Evolutionary conservation across 78 protist genomes (phyloP).

Genomic region (Dictyostelium capitatum): DNA sequence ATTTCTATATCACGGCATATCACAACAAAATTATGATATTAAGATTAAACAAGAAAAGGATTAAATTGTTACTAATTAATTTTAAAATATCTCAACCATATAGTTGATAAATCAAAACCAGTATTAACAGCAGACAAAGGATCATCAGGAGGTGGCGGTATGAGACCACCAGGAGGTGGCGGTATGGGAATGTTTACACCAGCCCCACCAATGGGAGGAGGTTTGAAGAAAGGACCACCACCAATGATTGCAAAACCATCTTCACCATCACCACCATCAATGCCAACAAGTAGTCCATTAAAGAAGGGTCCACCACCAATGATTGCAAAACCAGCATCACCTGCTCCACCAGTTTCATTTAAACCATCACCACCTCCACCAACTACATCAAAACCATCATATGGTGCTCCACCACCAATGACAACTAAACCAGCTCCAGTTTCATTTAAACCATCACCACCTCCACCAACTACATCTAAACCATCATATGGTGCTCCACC

Average conservation of each 20-base stretch:
- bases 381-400: background rate
- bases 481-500: conserved; percentile 2
- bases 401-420: background rate
- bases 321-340: background rate
- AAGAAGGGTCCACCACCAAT: conserved; percentile 32
- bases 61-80: too few species aligned
- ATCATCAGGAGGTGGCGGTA: conserved; percentile 34
- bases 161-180: conserved; percentile 13
- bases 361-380: background rate
- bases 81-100: too few species aligned
- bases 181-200: conserved; percentile 10
- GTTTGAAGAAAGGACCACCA: conserved; percentile 31
- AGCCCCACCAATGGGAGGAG: background rate
- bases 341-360: background rate
- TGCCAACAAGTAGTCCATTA: background rate
- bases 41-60: too few species aligned
- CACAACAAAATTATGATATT: too few species aligned
- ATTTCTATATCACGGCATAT: too few species aligned
- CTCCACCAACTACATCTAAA: background rate
- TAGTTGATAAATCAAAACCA: conserved; percentile 70
- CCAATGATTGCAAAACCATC: conserved; percentile 4
- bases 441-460: background rate
- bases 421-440: conserved; percentile 18
- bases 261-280: background rate
- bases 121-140: conserved; percentile 35